These are phyloP conservation scores for Kwoniella sp. DNA, from an alignment of 768 basidiomycete genomes.

Conservation along the genomic window DNA sequence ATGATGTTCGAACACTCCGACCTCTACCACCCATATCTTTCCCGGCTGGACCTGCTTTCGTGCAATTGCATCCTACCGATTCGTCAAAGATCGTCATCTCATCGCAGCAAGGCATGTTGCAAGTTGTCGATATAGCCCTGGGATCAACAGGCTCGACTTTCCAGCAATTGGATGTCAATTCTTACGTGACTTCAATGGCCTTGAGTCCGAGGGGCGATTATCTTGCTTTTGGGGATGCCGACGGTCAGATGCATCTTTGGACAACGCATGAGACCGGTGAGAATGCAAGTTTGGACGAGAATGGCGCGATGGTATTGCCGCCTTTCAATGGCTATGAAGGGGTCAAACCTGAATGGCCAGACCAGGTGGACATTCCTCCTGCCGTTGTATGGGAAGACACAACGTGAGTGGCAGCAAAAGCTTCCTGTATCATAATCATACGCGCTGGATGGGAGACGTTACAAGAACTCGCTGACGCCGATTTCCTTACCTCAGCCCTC, in stretches of 20 bases:
- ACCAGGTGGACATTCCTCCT: constrained; percentile 68
- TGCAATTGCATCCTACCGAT: constrained; percentile 75
- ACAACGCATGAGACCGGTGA: constrained; percentile 66
- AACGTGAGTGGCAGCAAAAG: constrained; percentile 63
- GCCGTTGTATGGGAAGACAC: constrained; percentile 77
- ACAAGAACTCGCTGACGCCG: no score
- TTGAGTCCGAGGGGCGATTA: constrained; percentile 86
- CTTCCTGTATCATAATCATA: no score
- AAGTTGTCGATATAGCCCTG: constrained; percentile 70
- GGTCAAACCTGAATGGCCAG: constrained; percentile 80
- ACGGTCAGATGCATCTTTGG: constrained; percentile 78
- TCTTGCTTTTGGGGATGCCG: constrained; percentile 86
- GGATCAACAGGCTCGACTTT: constrained; percentile 13
- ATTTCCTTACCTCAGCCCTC: constrained; percentile 62
- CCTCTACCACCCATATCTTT: constrained; percentile 84
- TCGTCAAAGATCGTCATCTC: constrained; percentile 72
- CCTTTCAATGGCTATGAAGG: constrained; percentile 86
- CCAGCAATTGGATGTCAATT: constrained; percentile 55
- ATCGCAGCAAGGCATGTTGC: constrained; percentile 79
- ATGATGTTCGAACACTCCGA: constrained; percentile 80
- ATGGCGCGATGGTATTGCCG: constrained; percentile 35
- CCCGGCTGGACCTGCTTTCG: constrained; percentile 80
- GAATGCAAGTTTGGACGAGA: constrained; percentile 12
- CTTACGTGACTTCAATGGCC: constrained; percentile 76
- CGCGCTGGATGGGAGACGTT: not conserved